phyloP scores from a whole-genome alignment of 2,329 filamentous ascomycete species.

The Nemania sp. region DNA sequence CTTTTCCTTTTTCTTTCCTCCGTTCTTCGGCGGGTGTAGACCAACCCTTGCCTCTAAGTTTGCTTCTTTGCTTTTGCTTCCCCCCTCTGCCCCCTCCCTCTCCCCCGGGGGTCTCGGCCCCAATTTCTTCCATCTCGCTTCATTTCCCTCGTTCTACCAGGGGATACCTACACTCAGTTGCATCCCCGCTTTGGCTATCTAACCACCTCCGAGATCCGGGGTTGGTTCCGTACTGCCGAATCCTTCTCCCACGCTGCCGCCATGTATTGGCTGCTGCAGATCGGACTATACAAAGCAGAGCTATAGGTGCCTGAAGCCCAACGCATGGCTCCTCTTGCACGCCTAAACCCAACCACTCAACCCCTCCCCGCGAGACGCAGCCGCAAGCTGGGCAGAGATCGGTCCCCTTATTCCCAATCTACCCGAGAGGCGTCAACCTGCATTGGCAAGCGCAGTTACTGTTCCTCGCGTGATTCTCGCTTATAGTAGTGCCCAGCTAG shows the following conservation, averaged over 20 bases:
- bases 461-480: constrained; percentile 33
- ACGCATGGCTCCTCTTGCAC: background rate
- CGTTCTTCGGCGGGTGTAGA: background rate
- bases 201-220: constrained; percentile 6
- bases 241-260: background rate
- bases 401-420: background rate
- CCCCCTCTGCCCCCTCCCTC: too few relatives aligned
- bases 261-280: background rate
- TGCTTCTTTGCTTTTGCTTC: background rate
- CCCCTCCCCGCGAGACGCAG: background rate
- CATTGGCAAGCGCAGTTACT: constrained; percentile 25
- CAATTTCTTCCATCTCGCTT: background rate
- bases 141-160: background rate
- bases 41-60: background rate
- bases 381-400: background rate
- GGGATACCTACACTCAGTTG: background rate
- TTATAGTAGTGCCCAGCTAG: background rate
- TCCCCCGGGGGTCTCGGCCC: too few relatives aligned
- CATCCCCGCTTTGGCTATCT: constrained; percentile 8
- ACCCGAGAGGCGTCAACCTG: constrained; percentile 18
- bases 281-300: background rate
- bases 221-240: constrained; percentile 12
- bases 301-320: constrained; percentile 5
- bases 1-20: background rate
- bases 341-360: background rate